Conservation (phyloP, 148 eudicot genomes). For the Cornus suecica region DNA sequence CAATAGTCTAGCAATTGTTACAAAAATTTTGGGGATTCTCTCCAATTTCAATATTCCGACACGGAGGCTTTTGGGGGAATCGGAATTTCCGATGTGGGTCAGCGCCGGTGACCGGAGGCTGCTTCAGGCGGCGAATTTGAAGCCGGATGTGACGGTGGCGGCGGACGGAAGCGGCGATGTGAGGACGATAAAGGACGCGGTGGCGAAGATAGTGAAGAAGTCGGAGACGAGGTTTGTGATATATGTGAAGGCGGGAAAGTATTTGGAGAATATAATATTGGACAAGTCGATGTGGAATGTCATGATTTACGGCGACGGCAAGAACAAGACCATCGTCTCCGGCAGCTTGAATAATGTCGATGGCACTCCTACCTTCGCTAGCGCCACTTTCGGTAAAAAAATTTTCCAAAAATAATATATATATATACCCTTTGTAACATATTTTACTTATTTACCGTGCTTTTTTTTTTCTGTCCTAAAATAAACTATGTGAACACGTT, state of each 20-base stretch:
- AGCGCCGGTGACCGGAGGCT: constrained; percentile 38
- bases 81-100: constrained; percentile 45
- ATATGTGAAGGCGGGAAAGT: constrained; percentile 52
- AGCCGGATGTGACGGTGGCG: constrained; percentile 59
- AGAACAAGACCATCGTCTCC: constrained; percentile 40
- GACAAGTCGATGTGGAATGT: constrained; percentile 49
- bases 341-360: constrained; percentile 46
- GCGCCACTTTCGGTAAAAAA: constrained; percentile 69
- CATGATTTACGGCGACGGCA: constrained; percentile 74
- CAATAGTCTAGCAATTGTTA: constrained; percentile 63
- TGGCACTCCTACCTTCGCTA: constrained; percentile 54
- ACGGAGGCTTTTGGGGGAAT: constrained; percentile 27
- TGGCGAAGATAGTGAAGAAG: constrained; percentile 42
- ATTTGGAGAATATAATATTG: constrained; percentile 51
- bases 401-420: too few relatives aligned
- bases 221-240: constrained; percentile 44
- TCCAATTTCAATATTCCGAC: constrained; percentile 31
- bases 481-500: too few relatives aligned
- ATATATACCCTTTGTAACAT: too few relatives aligned
- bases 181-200: constrained; percentile 44
- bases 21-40: constrained; percentile 30
- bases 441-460: too few relatives aligned
- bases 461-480: too few relatives aligned
- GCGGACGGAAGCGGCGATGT: constrained; percentile 53
- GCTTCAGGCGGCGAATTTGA: constrained; percentile 28